These are phyloP conservation scores for Phlegmacium glaucopus DNA, from an alignment of 768 basidiomycete genomes.

Conservation along the genomic window DNA sequence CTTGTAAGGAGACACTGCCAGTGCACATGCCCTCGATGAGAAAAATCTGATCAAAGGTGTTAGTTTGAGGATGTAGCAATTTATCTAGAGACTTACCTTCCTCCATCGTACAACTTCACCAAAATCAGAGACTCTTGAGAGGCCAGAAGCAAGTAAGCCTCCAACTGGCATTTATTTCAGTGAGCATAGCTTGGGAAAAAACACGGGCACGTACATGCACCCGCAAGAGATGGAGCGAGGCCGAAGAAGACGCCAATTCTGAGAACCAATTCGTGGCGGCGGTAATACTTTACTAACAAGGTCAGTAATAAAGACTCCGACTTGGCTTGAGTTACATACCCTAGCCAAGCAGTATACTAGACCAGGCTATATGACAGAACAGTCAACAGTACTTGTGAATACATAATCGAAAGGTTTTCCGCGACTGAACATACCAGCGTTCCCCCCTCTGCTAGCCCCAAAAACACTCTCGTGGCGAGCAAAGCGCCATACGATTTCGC, in stretches of 20 bases:
- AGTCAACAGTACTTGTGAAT: not conserved
- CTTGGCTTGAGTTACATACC: conserved; percentile 19
- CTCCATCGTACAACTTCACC: conserved; percentile 30
- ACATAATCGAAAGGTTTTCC: not conserved
- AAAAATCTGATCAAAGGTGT: conserved; percentile 21
- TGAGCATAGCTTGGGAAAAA: not conserved
- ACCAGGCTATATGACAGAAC: conserved; percentile 26
- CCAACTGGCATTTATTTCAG: conserved; percentile 21
- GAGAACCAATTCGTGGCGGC: conserved; percentile 30
- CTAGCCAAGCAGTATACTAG: conserved; percentile 36
- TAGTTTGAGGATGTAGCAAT: not conserved
- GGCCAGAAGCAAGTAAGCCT: conserved; percentile 36
- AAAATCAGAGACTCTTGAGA: conserved; percentile 30
- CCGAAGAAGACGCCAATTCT: conserved; percentile 35
- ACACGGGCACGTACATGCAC: conserved; percentile 25
- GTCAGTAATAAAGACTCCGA: not conserved
- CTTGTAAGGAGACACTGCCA: not conserved
- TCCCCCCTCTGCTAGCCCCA: conserved; percentile 41
- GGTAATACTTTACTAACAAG: conserved; percentile 24
- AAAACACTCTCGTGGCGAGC: conserved; percentile 34
- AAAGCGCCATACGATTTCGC: conserved; percentile 31
- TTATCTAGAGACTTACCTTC: conserved; percentile 21
- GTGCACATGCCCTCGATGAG: conserved; percentile 24
- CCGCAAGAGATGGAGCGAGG: conserved; percentile 29
- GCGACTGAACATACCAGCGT: conserved; percentile 30